Percentiles rank a stretch among this genome's conserved stretches.
These are phyloP conservation scores for Ceratobasidium sp. DNA, from an alignment of 1,284 basidiomycete genomes.

Conservation along the genomic window DNA sequence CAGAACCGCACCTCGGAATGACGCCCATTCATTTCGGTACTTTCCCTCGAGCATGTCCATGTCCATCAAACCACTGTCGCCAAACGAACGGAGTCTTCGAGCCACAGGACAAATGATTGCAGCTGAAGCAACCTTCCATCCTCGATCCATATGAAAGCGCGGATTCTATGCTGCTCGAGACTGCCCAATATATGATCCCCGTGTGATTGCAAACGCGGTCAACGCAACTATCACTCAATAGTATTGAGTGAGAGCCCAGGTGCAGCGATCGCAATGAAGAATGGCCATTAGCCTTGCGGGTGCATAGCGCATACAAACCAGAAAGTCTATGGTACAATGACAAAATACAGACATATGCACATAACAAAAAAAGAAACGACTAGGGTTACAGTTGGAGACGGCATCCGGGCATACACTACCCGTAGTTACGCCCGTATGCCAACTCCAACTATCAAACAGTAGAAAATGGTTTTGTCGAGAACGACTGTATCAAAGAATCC, in stretches of 20 bases:
- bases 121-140: not conserved
- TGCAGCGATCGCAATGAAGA: too few relatives aligned
- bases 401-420: slow-evolving; percentile 12
- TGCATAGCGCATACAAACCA: not conserved
- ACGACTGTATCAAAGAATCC: not conserved
- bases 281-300: slow-evolving; percentile 2
- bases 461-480: not conserved
- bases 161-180: not conserved
- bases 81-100: slow-evolving; percentile 1
- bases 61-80: not conserved
- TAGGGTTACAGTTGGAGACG: slow-evolving; percentile 30
- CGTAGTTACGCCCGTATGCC: slow-evolving; percentile 22
- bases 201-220: not conserved
- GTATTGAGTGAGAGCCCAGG: too few relatives aligned
- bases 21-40: slow-evolving; percentile 16
- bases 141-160: not conserved
- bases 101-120: slow-evolving; percentile 2
- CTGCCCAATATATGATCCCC: slow-evolving; percentile 25
- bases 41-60: slow-evolving; percentile 18
- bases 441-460: slow-evolving; percentile 11
- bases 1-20: not conserved
- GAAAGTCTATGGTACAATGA: not conserved
- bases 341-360: not conserved
- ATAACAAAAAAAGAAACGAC: not conserved
- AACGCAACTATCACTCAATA: not conserved